Base-by-base conservation (phyloP, 2,329 filamentous ascomycete species). In the Beauveria sp. region DNA sequence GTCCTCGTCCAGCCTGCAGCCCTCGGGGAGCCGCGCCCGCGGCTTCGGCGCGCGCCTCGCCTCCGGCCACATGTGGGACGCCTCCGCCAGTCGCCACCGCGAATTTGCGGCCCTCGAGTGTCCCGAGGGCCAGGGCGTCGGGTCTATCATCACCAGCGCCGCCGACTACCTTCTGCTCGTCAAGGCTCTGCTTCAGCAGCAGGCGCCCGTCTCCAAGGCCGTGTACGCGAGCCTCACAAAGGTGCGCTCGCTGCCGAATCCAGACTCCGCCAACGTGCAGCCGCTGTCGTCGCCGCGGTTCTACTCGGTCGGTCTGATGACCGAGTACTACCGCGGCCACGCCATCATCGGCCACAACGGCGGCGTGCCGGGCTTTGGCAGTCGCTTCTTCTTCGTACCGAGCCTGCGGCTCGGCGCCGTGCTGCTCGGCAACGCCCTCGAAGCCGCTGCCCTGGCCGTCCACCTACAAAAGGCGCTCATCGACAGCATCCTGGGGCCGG, bases 301-400 rank as follows among this genome's bases (percentile, higher is more conserved):
- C 40, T 62, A 62, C 55, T 43, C 34, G 20, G 60, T 54, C 46
- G 54, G 60, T 24, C 14, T 62, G 8, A 34, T n/a, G 18, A 20
- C 20, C 3, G 38, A 45, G 20, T 62, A 62, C 60, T 62, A 62
- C 54, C 53, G 60, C n/a, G 60, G 60, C 22, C 45, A 58, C 28
- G 53, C 55, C 38, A 26, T 58, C 46, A 30, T 62, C 16, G 46
- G 53, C 14, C 60, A 62, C 53, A 56, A 58, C 28, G 54, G 60
- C 24, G 55, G 46, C 46, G 54, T 58, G 40, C 53, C 60, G 16
- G 60, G 60, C 40, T 62, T 58, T 26, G 55, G 40, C 34, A 57
- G 51, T 28, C 54, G 46, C 47, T 58, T 52, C 47, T 45, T 53
- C 43, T 58, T 58, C 34, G 46, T 62, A 26, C 60, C 60, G 34